Evolutionary conservation across 1,139 yeast species (phyloP), one percentile per base, ranked within the genome.

Genomic region (Arxiozyma bovina): DNA sequence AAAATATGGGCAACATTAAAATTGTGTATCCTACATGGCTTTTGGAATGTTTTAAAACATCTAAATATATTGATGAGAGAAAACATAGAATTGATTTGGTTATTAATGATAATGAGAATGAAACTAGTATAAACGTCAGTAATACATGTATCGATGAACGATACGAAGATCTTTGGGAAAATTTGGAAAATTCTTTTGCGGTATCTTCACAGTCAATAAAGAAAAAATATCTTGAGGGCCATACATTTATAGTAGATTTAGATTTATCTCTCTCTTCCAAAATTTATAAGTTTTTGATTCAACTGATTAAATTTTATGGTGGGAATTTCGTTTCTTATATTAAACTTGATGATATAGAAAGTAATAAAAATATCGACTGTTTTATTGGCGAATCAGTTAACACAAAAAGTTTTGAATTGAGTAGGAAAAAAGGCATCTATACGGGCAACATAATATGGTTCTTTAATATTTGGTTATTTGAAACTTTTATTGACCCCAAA

Each of bases 401-500:
- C 2, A 94, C 94, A 0, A 73, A 73, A 0, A 80, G 78, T 25
- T 81, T 77, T 73, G 70, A 72, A 44, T 75, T 80, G 0, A 63
- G 70, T 41, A 23, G 50, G 58, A 61, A 54, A 55, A 59, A 55
- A 56, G 42, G 46, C 12, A 34, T 58, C 15, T 65, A 73, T 4
- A 81, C 84, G 20, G 97, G 93, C 0, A 87, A 83, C 61, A 65
- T 86, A 41, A 76, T 77, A 45, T 90, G 97, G 97, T 68, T 90
- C 1, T 85, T 83, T 63, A 77, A 81, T 70, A 77, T 87, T 74
- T 69, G 85, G 48, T 76, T 80, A 22, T 75, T 78, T 53, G 74
- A 77, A 45, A 69, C 72, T 52, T 87, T 88, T 83, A 69, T 75
- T 1, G 67, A 77, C 4, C 96, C 96, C 0, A 64, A 70, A 12